These are phyloP conservation scores for Zoysia matrella DNA, from an alignment of 202 grass and related monocot species.

Conservation along the genomic window DNA sequence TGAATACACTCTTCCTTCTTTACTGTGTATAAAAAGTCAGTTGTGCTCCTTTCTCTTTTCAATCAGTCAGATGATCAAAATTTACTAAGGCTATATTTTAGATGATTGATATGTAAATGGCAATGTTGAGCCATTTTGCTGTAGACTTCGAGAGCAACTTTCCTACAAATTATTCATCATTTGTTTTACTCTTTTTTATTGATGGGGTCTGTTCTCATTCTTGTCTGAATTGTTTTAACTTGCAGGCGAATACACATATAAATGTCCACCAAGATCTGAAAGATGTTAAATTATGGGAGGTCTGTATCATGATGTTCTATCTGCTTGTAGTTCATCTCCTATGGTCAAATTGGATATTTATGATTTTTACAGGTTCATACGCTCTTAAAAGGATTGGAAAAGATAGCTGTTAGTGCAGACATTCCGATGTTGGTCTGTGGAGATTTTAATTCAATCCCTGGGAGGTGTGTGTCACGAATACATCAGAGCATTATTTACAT, in stretches of 20 bases:
- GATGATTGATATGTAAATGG: background rate
- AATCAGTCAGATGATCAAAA: no score
- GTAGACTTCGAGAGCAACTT: constrained; percentile 16
- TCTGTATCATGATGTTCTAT: constrained; percentile 43
- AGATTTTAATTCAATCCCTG: constrained; percentile 93
- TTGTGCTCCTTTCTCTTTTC: background rate
- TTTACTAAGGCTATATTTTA: no score
- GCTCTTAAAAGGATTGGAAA: constrained; percentile 95
- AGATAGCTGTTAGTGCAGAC: constrained; percentile 98
- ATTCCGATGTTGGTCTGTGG: constrained; percentile 99
- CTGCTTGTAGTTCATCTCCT: constrained; percentile 37
- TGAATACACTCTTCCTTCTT: constrained; percentile 32
- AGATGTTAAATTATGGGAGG: constrained; percentile 99
- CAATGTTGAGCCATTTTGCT: background rate
- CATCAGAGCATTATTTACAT: constrained; percentile 17
- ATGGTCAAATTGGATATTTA: constrained; percentile 26
- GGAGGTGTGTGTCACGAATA: constrained; percentile 58
- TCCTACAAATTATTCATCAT: background rate
- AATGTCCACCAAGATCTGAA: constrained; percentile 95
- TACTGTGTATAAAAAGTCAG: background rate
- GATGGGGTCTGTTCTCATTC: constrained; percentile 25
- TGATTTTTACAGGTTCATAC: constrained; percentile 79
- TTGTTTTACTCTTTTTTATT: constrained; percentile 23
- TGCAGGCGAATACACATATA: constrained; percentile 99
- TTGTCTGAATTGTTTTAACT: constrained; percentile 30